Evolutionary conservation across 768 basidiomycete genomes (phyloP), one percentile per base, ranked within the genome.

Genomic region (Hygrophorus pudorinus): DNA sequence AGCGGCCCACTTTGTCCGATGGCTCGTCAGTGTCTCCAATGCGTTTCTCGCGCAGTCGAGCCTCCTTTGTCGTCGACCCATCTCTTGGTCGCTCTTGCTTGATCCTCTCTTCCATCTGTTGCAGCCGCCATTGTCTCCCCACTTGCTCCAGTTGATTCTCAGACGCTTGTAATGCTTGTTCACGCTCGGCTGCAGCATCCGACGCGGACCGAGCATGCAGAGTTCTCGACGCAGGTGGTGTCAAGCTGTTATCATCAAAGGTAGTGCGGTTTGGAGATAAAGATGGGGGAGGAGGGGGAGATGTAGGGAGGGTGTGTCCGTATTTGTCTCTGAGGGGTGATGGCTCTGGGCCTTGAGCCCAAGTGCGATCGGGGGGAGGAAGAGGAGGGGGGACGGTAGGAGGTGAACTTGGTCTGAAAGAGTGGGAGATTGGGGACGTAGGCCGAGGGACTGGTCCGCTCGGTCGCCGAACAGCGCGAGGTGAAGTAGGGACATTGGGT

Each of bases 181-280:
- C 76, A 21, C 72, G 65, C 35, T 79, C 73, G 31, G 62, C 62
- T 29, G 64, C 70, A 16, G 71, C 69, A 58, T 79, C 77, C 2
- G 78, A 77, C 20, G 68, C 68, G 11, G 72, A 63, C 47, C 71
- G 67, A 36, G 57, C 53, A 51, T 75, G 75, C 13, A 54, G 52
- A 20, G 57, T 50, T 48, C 62, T 51, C 41, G 54, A 45, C 18
- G 59, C 50, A 31, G 70, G 58, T 11, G 63, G 59, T 1, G 59
- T 50, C 5, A 68, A 49, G 44, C 55, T 55, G n/a, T 60, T 59
- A 14, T 74, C 71, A 17, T 72, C 70, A 42, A 71, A 71, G 20
- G 59, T 62, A 6, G 66, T 53, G 34, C 68, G 64, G 50, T 63
- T 62, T 29, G 73, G 74, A 9, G 73, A 75, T 14, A 68, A 24